Conservation (phyloP, 208 protist species). For the Phytomonas sp. region DNA sequence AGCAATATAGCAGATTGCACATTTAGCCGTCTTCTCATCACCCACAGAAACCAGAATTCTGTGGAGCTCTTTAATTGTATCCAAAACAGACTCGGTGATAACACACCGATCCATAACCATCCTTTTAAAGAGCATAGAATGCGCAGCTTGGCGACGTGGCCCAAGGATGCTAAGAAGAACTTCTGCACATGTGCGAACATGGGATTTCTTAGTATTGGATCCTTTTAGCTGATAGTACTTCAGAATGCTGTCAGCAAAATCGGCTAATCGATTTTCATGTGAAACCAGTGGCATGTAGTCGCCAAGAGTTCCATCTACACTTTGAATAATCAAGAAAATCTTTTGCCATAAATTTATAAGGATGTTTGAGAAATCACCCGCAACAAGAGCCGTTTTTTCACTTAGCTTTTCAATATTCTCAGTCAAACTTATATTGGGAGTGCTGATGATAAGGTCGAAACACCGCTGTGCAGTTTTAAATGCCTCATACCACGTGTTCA, state of each 20-base stretch:
- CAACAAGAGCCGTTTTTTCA: not conserved
- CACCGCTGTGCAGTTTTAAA: conserved; percentile 5
- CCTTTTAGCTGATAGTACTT: conserved; percentile 39
- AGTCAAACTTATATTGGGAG: not conserved
- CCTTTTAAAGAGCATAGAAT: conserved; percentile 48
- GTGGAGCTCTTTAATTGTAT: conserved; percentile 50
- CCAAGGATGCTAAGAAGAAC: conserved; percentile 65
- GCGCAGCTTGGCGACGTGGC: conserved; percentile 52
- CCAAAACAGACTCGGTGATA: conserved; percentile 40
- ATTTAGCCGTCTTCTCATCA: conserved; percentile 22
- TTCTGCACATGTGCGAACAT: conserved; percentile 32
- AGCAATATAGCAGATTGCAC: conserved; percentile 46
- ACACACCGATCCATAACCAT: conserved; percentile 22
- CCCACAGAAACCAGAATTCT: conserved; percentile 28
- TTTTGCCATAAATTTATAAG: not conserved
- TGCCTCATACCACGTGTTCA: conserved; percentile 7
- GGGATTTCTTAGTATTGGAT: conserved; percentile 8
- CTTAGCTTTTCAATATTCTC: not conserved
- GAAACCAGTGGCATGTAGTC: not conserved
- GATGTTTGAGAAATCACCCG: not conserved
- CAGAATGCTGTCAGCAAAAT: conserved; percentile 43
- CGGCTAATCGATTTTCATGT: conserved; percentile 52
- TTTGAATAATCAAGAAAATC: not conserved
- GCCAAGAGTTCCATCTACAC: not conserved
- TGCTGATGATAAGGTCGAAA: not conserved